phyloP scores from a whole-genome alignment of 2,329 filamentous ascomycete species.

The Parascedosporium putredinis region DNA sequence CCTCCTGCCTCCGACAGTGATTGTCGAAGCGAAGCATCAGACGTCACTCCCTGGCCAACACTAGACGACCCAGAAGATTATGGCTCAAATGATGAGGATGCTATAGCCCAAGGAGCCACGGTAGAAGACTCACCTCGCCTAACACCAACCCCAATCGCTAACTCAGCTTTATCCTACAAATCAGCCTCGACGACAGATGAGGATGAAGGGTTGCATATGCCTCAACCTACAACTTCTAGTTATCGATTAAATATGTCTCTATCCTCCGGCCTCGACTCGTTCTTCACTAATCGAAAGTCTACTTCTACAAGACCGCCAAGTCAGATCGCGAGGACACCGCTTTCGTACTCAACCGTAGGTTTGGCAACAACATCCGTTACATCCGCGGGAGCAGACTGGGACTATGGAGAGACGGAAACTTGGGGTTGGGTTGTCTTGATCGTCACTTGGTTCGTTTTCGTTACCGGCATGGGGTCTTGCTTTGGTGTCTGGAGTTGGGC shows the following conservation, averaged over 20 bases:
- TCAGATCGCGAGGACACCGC: constrained; percentile 47
- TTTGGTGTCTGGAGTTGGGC: constrained; percentile 97
- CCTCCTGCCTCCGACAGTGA: not conserved
- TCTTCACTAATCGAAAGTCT: constrained; percentile 37
- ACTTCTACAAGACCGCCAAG: constrained; percentile 36
- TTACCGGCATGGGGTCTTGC: constrained; percentile 92
- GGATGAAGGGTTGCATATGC: constrained; percentile 63
- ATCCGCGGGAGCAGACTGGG: constrained; percentile 53
- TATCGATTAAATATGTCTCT: constrained; percentile 30
- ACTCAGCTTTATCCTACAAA: constrained; percentile 49
- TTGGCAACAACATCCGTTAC: constrained; percentile 38
- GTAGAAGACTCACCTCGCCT: constrained; percentile 11
- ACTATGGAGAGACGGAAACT: constrained; percentile 91
- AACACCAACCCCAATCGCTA: constrained; percentile 15
- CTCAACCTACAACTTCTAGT: constrained; percentile 32
- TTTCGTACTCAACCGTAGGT: constrained; percentile 45
- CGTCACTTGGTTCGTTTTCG: constrained; percentile 91
- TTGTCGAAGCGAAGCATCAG: constrained; percentile 5
- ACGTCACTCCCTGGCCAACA: constrained; percentile 10
- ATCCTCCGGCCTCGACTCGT: constrained; percentile 53
- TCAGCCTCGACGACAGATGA: constrained; percentile 66
- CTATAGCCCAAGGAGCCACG: constrained; percentile 11
- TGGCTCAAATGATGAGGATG: constrained; percentile 5
- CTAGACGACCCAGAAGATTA: constrained; percentile 7
- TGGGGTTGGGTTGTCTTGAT: constrained; percentile 94